These are phyloP conservation scores for Misopates orontium DNA, from an alignment of 257 asterid species.

Conservation along the genomic window DNA sequence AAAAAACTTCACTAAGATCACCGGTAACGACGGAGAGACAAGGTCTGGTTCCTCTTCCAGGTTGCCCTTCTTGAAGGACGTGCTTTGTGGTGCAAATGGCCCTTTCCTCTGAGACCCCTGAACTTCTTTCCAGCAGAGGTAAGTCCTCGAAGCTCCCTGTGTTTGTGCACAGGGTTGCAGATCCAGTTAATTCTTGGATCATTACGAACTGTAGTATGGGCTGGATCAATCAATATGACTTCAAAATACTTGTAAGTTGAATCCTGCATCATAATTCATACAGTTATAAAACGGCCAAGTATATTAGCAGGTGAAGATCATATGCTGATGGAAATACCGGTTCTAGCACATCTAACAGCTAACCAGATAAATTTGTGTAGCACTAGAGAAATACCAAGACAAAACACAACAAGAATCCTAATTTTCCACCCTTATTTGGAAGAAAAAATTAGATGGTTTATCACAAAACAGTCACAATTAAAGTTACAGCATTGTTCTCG, in stretches of 20 bases:
- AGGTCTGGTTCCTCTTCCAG: conserved; percentile 44
- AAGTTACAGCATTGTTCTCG: no score
- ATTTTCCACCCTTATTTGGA: no score
- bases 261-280: conserved; percentile 22
- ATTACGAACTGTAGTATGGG: conserved; percentile 35
- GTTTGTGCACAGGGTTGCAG: conserved; percentile 44
- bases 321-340: no score
- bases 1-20: neutral
- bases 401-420: no score
- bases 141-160: conserved; percentile 40
- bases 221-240: conserved; percentile 35
- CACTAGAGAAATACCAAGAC: no score
- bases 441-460: no score
- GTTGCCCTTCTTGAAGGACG: conserved; percentile 43
- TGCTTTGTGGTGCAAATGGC: conserved; percentile 41
- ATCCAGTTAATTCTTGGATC: conserved; percentile 44
- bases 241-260: conserved; percentile 39
- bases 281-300: no score
- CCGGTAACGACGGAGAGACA: conserved; percentile 25
- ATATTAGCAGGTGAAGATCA: no score
- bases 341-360: no score
- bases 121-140: conserved; percentile 42
- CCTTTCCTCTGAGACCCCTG: conserved; percentile 38
- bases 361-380: no score
- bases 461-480: no score